A percentile compares a stretch with the other conserved stretches of the same genome.
These are phyloP conservation scores for Acanthamoeba comandoni DNA, from an alignment of 208 protist genomes.

Conservation along the genomic window DNA sequence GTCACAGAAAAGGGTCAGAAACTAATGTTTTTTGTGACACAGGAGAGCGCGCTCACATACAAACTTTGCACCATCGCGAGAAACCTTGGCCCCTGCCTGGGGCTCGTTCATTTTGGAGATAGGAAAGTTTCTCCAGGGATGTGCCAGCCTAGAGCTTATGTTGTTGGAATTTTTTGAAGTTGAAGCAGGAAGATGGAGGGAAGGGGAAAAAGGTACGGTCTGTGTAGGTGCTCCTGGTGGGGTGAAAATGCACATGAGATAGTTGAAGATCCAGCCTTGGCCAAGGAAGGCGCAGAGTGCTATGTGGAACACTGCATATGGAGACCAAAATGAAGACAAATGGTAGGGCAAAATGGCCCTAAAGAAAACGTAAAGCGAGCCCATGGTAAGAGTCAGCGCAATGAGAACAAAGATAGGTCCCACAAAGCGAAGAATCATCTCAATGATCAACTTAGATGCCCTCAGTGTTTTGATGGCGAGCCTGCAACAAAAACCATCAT, in stretches of 20 bases:
- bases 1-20: background rate
- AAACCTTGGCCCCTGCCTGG: slow-evolving; percentile 45
- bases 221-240: slow-evolving; percentile 37
- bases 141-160: background rate
- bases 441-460: slow-evolving; percentile 6
- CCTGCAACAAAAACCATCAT: too few species aligned
- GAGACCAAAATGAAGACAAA: background rate
- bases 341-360: slow-evolving; percentile 62
- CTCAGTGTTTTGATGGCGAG: too few species aligned
- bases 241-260: slow-evolving; percentile 36
- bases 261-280: slow-evolving; percentile 69
- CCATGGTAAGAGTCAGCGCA: slow-evolving; percentile 22
- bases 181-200: background rate
- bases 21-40: background rate
- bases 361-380: slow-evolving; percentile 60
- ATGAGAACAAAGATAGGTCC: slow-evolving; percentile 51
- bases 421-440: slow-evolving; percentile 24
- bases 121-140: background rate
- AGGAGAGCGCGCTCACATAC: slow-evolving; percentile 1
- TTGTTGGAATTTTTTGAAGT: background rate
- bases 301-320: slow-evolving; percentile 20
- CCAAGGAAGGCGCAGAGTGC: slow-evolving; percentile 20
- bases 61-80: slow-evolving; percentile 45
- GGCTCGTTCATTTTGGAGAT: slow-evolving; percentile 22
- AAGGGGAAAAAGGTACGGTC: slow-evolving; percentile 4